A percentile compares a stretch with the other conserved stretches of the same genome.
These are phyloP conservation scores for Lunasporangiospora selenospora DNA, from an alignment of 192 early-diverging fungal genomes.

Conservation along the genomic window DNA sequence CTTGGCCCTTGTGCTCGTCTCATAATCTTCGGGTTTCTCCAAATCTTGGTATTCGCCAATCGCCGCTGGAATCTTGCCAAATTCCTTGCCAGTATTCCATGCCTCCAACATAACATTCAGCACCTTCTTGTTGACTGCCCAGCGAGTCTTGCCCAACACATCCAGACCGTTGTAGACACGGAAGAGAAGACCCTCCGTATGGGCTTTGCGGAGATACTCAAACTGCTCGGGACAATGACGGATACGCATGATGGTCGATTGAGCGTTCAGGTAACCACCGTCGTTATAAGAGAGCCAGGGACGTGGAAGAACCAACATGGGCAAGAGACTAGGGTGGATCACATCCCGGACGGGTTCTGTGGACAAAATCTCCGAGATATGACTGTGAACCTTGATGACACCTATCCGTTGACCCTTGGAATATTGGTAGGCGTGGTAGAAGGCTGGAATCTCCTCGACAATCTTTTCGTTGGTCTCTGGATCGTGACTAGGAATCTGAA, in stretches of 20 bases:
- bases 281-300: slow-evolving; percentile 88
- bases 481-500: slow-evolving; percentile 65
- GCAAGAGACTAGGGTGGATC: slow-evolving; percentile 80
- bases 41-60: slow-evolving; percentile 52
- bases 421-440: slow-evolving; percentile 74
- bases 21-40: slow-evolving; percentile 66
- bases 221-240: slow-evolving; percentile 73
- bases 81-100: slow-evolving; percentile 85
- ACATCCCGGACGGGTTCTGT: slow-evolving; percentile 60
- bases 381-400: slow-evolving; percentile 72
- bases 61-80: slow-evolving; percentile 78
- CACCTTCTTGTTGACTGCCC: slow-evolving; percentile 87
- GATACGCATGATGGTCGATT: slow-evolving; percentile 79
- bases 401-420: slow-evolving; percentile 72
- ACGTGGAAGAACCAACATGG: slow-evolving; percentile 92
- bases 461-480: slow-evolving; percentile 63
- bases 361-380: slow-evolving; percentile 73
- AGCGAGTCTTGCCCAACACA: slow-evolving; percentile 85
- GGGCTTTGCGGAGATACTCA: slow-evolving; percentile 81
- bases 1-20: slow-evolving; percentile 63
- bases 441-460: slow-evolving; percentile 74
- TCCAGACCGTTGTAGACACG: slow-evolving; percentile 80
- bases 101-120: slow-evolving; percentile 80
- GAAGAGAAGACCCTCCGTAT: slow-evolving; percentile 72
- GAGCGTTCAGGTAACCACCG: slow-evolving; percentile 85